Evolutionary conservation across 768 basidiomycete genomes (phyloP).

Genomic region (Boletus vinaceobasis): DNA sequence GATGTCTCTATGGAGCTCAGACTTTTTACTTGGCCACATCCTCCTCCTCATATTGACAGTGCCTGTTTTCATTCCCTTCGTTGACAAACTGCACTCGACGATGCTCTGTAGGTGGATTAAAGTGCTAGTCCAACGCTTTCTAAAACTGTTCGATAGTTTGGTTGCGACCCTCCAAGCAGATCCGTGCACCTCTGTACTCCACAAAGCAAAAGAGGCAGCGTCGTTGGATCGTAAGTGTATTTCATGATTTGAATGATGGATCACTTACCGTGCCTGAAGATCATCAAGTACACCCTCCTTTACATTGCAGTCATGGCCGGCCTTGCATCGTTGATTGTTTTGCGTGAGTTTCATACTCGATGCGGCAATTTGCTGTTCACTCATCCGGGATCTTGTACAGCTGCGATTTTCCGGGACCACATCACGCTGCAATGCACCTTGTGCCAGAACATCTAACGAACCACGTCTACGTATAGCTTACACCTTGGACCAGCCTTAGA

Average conservation of each 20-base stretch:
- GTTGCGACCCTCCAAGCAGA: slow-evolving; percentile 93
- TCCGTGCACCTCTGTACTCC: slow-evolving; percentile 88
- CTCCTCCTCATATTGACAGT: slow-evolving; percentile 85
- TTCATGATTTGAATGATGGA: not conserved
- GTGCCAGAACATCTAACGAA: slow-evolving; percentile 79
- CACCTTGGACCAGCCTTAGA: slow-evolving; percentile 9
- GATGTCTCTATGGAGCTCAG: slow-evolving; percentile 94
- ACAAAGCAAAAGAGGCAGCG: slow-evolving; percentile 91
- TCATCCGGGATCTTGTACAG: slow-evolving; percentile 37
- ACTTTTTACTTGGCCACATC: slow-evolving; percentile 84
- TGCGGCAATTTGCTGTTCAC: not conserved
- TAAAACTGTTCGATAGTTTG: slow-evolving; percentile 58
- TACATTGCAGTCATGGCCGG: slow-evolving; percentile 74
- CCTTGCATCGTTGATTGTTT: slow-evolving; percentile 75
- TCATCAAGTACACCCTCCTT: slow-evolving; percentile 81
- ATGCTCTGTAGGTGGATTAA: slow-evolving; percentile 70
- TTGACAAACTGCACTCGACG: slow-evolving; percentile 87
- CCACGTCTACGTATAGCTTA: slow-evolving; percentile 6
- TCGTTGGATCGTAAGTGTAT: slow-evolving; percentile 73
- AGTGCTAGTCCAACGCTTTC: not conserved
- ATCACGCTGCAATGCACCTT: slow-evolving; percentile 78
- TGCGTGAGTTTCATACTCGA: slow-evolving; percentile 56
- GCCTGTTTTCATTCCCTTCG: slow-evolving; percentile 80
- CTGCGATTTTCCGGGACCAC: slow-evolving; percentile 75
- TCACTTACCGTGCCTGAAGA: slow-evolving; percentile 36